phyloP scores from a whole-genome alignment of 768 basidiomycete genomes.

The Tricholoma bakamatsutake region DNA sequence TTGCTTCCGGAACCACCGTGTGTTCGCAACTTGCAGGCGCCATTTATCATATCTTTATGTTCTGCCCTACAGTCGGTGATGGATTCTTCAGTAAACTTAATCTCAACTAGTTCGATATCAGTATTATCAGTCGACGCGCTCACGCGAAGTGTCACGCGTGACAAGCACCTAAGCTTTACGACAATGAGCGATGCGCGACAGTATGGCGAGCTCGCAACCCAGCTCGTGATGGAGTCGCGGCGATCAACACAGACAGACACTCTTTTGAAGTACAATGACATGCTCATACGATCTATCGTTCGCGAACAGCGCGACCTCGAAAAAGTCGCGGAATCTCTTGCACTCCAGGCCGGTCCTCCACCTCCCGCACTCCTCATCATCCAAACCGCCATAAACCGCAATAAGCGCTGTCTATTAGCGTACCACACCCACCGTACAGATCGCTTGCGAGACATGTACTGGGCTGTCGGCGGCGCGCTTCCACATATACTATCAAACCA shows the following conservation, averaged over 20 bases:
- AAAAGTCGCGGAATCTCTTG: constrained; percentile 38
- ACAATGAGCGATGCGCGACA: constrained; percentile 55
- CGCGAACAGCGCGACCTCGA: constrained; percentile 92
- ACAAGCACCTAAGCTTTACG: not conserved
- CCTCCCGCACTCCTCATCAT: constrained; percentile 72
- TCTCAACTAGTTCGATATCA: too few species aligned
- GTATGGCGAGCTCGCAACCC: constrained; percentile 81
- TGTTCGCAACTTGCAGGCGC: too few species aligned
- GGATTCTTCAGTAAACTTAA: too few species aligned
- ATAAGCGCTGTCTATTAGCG: constrained; percentile 93
- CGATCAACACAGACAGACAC: constrained; percentile 80
- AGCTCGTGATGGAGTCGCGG: constrained; percentile 82
- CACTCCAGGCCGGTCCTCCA: constrained; percentile 33
- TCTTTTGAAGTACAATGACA: constrained; percentile 88
- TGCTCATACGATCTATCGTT: constrained; percentile 77
- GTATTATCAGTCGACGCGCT: too few species aligned
- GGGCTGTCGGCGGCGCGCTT: constrained; percentile 82
- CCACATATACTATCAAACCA: constrained; percentile 71
- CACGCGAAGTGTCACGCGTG: not conserved
- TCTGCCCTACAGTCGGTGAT: too few species aligned
- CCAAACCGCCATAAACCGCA: constrained; percentile 84
- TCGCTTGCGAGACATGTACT: constrained; percentile 82
- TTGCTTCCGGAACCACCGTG: too few species aligned
- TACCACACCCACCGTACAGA: constrained; percentile 88
- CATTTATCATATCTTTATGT: too few species aligned